These are phyloP conservation scores for Sporothrix brunneoviolacea DNA, from an alignment of 2,329 filamentous ascomycete species.

Conservation along the genomic window DNA sequence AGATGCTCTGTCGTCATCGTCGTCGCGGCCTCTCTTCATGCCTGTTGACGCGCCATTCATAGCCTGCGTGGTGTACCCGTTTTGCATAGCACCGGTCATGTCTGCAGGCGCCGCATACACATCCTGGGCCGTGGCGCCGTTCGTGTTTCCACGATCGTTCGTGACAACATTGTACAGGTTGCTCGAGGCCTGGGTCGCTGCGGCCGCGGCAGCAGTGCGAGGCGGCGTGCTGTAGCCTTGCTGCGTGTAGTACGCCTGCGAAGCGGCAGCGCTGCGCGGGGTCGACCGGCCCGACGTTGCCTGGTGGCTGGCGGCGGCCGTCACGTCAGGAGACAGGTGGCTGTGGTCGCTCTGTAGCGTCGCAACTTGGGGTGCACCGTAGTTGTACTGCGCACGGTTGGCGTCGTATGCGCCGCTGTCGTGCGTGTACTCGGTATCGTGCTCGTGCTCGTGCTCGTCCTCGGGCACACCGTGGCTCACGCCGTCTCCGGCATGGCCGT, in stretches of 20 bases:
- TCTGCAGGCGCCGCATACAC: conserved; percentile 64
- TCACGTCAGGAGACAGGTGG: conserved; percentile 76
- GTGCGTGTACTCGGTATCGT: conserved; percentile 81
- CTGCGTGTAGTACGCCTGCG: conserved; percentile 65
- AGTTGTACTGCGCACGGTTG: conserved; percentile 67
- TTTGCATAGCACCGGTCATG: conserved; percentile 47
- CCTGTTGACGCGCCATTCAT: conserved; percentile 55
- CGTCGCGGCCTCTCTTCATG: conserved; percentile 37
- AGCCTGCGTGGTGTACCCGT: conserved; percentile 53
- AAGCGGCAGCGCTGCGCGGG: conserved; percentile 67
- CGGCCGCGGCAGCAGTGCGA: conserved; percentile 43
- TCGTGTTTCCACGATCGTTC: conserved; percentile 62
- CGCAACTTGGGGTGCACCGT: conserved; percentile 54
- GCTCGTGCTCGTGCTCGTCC: conserved; percentile 64
- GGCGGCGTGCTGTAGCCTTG: conserved; percentile 75
- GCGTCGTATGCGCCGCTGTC: conserved; percentile 68
- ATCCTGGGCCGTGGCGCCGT: conserved; percentile 60
- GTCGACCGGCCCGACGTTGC: conserved; percentile 78
- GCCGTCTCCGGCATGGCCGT: conserved; percentile 47
- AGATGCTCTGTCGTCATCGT: conserved; percentile 33
- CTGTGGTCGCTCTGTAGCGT: conserved; percentile 64
- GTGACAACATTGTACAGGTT: conserved; percentile 87
- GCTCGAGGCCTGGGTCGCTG: conserved; percentile 54
- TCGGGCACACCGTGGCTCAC: conserved; percentile 49
- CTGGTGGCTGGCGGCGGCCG: conserved; percentile 71